Evolutionary conservation across 225 moss, liverwort and hornwort species (phyloP), one percentile per base, ranked within the genome.

Genomic region (Antitrichia curtipendula): DNA sequence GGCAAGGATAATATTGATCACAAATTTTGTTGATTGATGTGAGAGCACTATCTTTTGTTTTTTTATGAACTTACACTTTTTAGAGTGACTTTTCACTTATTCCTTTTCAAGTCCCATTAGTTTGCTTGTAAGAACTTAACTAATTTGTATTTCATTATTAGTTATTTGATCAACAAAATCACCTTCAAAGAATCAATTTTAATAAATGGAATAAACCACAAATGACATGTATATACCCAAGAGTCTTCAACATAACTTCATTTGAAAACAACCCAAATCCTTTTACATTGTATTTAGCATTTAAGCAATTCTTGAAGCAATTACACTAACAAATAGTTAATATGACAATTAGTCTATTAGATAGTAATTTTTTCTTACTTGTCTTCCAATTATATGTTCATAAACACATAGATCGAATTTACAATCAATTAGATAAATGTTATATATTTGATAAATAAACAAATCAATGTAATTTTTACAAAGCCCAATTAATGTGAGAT

Each of bases 301-400:
- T 72, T 1, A 10, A 45, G 10, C 10, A 28, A 28, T 72, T 45
- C 2, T 47, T 17, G 6, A 17, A 17, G 17, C 6, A 72, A 45
- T 72, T 72, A 45, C 4, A 17, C 0, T 8, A 0, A 9, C 16
- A 71, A 43, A 27, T 43, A 16, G 2, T 9, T 9, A 16, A 69
- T 25, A 47, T 29, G 11, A 7, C 11, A 29, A 73, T 29, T 18
- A 10, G 1, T 47, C 29, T 8, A 47, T 18, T 45, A 18, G 7
- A 73, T 29, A 27, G 45, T 45, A 0, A 0, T 73, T 45, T 45
- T 47, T 0, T 29, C 18, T 10, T 18, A 72, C 2, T 72, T 29
- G 4, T 18, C 29, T 45, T 73, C 0, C 0, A 0, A 29, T 4
- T 10, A 73, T 73, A 2, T 0, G 0, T 63, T 63, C 9, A 62